Evolutionary conservation across 306 rosid species (phyloP).

Genomic region (barrel medic (Medicago truncatula)): DNA sequence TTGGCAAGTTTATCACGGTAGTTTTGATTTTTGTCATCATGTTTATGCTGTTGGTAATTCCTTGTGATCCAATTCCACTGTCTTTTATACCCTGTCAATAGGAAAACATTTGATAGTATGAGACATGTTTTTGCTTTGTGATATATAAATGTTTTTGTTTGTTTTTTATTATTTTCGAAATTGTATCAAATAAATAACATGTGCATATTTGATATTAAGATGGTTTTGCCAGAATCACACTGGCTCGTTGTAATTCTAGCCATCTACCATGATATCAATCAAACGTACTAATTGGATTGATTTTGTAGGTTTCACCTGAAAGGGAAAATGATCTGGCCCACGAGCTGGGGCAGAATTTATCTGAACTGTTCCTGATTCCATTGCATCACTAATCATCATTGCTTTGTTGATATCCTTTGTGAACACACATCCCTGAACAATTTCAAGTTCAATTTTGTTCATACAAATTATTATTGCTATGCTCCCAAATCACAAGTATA

Average conservation of each 20-base stretch:
- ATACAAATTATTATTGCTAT: not conserved
- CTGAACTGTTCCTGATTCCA: conserved; percentile 98
- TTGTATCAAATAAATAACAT: no score
- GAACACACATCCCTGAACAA: conserved; percentile 85
- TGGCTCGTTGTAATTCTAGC: no score
- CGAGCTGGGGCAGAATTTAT: conserved; percentile 98
- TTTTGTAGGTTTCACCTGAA: conserved; percentile 56
- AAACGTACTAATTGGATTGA: no score
- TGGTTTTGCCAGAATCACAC: no score
- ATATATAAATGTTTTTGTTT: conserved; percentile 3
- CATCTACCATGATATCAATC: no score
- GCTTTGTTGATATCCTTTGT: conserved; percentile 96
- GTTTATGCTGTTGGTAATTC: conserved; percentile 94
- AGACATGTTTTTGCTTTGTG: not conserved
- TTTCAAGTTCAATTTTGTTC: conserved; percentile 31
- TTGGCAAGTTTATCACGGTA: conserved; percentile 86
- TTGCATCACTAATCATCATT: conserved; percentile 88
- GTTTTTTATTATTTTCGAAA: not conserved
- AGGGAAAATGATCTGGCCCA: conserved; percentile 98
- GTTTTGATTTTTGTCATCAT: conserved; percentile 98
- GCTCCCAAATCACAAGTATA: not conserved
- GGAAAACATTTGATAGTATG: conserved; percentile 23
- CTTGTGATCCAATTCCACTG: conserved; percentile 99
- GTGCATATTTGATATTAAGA: no score
- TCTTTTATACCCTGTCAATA: conserved; percentile 84